These are phyloP conservation scores for Phanerochaete carnosa DNA, from an alignment of 768 basidiomycete species.

Conservation along the genomic window DNA sequence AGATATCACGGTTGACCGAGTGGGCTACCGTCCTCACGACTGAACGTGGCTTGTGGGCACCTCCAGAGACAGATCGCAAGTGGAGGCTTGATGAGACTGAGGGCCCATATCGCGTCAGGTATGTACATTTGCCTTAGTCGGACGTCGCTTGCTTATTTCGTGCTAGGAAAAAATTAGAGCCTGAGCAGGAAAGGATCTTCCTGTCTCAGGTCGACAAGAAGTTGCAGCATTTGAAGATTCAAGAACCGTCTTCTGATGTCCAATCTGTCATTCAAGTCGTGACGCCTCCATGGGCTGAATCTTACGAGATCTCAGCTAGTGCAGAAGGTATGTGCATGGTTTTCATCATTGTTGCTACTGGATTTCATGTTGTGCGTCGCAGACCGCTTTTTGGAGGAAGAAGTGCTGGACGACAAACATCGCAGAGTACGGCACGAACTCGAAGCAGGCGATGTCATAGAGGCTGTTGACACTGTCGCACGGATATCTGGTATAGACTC, in stretches of 20 bases:
- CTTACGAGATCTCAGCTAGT: slow-evolving; percentile 64
- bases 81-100: slow-evolving; percentile 94
- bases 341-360: too few species aligned
- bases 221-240: slow-evolving; percentile 46
- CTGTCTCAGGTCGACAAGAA: slow-evolving; percentile 46
- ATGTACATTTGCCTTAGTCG: background rate
- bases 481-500: slow-evolving; percentile 90
- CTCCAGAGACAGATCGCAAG: slow-evolving; percentile 38
- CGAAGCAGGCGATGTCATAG: slow-evolving; percentile 87
- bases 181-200: slow-evolving; percentile 42
- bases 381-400: slow-evolving; percentile 59
- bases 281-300: slow-evolving; percentile 71
- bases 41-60: slow-evolving; percentile 84
- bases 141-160: background rate
- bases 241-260: slow-evolving; percentile 47
- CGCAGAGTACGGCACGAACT: slow-evolving; percentile 82
- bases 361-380: slow-evolving; percentile 12
- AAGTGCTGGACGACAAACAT: slow-evolving; percentile 85
- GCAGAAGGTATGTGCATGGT: slow-evolving; percentile 45
- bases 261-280: slow-evolving; percentile 51
- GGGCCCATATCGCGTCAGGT: slow-evolving; percentile 86
- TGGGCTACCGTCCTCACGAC: slow-evolving; percentile 61
- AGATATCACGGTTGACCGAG: slow-evolving; percentile 55
- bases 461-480: slow-evolving; percentile 82
- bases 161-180: slow-evolving; percentile 74